phyloP scores from a whole-genome alignment of 768 basidiomycete species.

The Phaffia tasmanica region DNA sequence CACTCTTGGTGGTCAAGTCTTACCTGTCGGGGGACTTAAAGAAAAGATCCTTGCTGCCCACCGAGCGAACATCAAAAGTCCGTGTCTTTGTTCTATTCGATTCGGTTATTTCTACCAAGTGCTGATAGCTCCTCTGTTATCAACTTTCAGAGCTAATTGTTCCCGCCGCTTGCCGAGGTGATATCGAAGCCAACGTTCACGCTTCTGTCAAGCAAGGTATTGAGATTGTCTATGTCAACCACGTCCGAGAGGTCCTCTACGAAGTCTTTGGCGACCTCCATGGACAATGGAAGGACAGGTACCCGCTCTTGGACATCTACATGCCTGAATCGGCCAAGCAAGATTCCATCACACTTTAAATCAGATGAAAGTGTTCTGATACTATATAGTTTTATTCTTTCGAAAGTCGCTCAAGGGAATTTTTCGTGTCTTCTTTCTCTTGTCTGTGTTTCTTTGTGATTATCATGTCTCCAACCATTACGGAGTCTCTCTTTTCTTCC shows the following conservation, averaged over 20 bases:
- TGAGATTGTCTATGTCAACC: constrained; percentile 87
- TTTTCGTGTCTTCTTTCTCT: background rate
- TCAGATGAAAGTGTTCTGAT: background rate
- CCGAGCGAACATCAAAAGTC: constrained; percentile 85
- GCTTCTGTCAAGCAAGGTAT: constrained; percentile 92
- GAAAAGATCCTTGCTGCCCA: constrained; percentile 96
- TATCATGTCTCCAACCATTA: background rate
- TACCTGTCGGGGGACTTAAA: constrained; percentile 91
- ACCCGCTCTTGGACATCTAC: constrained; percentile 23
- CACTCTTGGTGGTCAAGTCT: constrained; percentile 86
- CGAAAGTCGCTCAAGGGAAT: background rate
- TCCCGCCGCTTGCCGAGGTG: constrained; percentile 65
- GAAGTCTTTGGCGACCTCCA: constrained; percentile 19
- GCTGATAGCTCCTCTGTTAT: background rate
- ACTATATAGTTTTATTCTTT: constrained; percentile 1
- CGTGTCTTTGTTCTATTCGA: constrained; percentile 15
- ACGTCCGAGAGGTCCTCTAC: constrained; percentile 62
- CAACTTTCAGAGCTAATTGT: constrained; percentile 36
- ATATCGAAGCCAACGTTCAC: constrained; percentile 96
- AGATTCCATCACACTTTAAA: background rate
- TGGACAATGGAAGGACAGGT: constrained; percentile 21
- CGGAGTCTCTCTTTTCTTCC: background rate
- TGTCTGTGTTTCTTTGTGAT: background rate
- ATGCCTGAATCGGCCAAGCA: constrained; percentile 1
- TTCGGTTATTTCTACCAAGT: background rate